Percentiles rank a stretch among this genome's conserved stretches.
Conservation (phyloP, 108 stramenopile genomes). For the Schizochytrium sp. region DNA sequence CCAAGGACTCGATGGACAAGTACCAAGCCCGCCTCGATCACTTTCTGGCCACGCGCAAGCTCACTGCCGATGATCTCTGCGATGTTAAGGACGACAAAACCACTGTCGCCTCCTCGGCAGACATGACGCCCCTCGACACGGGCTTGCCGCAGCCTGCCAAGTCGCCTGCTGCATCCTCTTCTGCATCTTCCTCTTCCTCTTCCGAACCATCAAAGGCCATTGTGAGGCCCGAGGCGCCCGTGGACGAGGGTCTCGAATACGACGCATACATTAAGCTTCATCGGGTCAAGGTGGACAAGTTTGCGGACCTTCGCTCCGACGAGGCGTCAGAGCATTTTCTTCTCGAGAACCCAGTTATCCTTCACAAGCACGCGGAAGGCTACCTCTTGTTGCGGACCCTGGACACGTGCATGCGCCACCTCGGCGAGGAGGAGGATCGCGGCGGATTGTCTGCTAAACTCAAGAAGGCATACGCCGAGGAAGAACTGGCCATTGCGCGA, state of each 20-base stretch:
- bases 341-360: neutral
- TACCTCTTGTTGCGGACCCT: neutral
- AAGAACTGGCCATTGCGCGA: slow-evolving; percentile 10
- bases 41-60: neutral
- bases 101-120: neutral
- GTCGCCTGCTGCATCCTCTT: too few species aligned
- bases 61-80: slow-evolving; percentile 17
- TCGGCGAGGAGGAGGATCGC: neutral
- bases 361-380: slow-evolving; percentile 19
- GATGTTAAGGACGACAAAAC: neutral
- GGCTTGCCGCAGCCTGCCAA: neutral
- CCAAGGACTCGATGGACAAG: slow-evolving; percentile 7
- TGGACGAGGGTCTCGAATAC: neutral
- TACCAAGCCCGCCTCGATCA: neutral
- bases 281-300: neutral
- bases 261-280: neutral
- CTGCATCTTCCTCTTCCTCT: too few species aligned
- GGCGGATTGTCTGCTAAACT: neutral
- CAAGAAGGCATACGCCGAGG: neutral
- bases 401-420: neutral
- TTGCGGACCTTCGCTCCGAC: neutral
- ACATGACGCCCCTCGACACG: neutral
- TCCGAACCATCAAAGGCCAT: too few species aligned
- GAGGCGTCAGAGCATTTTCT: slow-evolving; percentile 3
- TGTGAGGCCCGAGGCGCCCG: neutral